Conservation (phyloP, 73 alveolate genomes). For the Uronychia setigera region DNA sequence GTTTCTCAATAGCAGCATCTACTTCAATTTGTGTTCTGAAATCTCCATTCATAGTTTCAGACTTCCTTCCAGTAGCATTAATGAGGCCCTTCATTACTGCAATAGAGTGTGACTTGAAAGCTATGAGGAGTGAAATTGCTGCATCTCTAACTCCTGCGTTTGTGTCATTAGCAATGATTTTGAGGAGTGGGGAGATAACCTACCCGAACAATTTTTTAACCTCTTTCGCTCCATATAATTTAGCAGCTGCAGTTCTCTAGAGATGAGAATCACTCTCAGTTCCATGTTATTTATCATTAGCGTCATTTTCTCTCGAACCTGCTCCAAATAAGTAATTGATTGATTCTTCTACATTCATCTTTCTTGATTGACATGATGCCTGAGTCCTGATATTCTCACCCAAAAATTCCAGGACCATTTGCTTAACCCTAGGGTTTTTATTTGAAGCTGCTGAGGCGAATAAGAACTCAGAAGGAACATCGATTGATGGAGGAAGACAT, state of each 20-base stretch:
- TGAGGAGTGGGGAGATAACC: neutral
- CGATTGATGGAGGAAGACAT: slow-evolving; percentile 1
- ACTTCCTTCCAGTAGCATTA: neutral
- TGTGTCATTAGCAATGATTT: slow-evolving; percentile 37
- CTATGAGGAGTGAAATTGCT: slow-evolving; percentile 37
- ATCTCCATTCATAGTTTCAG: neutral
- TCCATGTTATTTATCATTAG: neutral
- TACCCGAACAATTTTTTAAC: slow-evolving; percentile 3
- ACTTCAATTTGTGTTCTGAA: neutral
- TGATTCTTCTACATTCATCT: neutral
- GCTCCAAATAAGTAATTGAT: neutral
- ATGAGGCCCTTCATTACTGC: neutral
- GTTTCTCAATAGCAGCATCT: slow-evolving; percentile 32
- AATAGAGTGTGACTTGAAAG: slow-evolving; percentile 18
- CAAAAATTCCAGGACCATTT: slow-evolving; percentile 34
- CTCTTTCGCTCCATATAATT: neutral
- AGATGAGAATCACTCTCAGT: neutral
- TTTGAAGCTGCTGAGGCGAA: slow-evolving; percentile 5
- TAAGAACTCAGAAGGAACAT: neutral
- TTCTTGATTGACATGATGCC: neutral
- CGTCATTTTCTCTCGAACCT: neutral
- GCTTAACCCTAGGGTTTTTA: slow-evolving; percentile 58
- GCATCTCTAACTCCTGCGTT: slow-evolving; percentile 63
- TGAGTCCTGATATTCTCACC: neutral
- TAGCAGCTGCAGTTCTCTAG: neutral